Base-by-base conservation (phyloP, 768 basidiomycete genomes). In the Calocybe indica region DNA sequence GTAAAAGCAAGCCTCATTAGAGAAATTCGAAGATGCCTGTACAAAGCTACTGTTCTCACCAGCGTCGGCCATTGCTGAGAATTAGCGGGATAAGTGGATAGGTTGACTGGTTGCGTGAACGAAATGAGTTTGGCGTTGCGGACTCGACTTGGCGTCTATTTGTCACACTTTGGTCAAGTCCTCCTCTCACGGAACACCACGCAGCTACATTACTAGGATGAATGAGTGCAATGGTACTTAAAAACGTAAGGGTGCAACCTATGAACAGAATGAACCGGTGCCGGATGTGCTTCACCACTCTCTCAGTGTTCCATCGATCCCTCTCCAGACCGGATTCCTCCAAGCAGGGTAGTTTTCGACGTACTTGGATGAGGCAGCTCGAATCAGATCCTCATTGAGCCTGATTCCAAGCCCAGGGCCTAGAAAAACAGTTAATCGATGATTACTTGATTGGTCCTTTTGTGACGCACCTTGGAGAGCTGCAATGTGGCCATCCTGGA, bases 361-460 rank as follows among this genome's bases (percentile, higher is more conserved):
- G 53, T 75, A 68, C 14, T 51, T 58, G 13, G 54, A 54, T 1
- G 74, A 69, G 5, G 58, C 58, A 29, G 61, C 49, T 13, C 69
- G 55, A 9, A 87, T 79, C 9, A 82, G 58, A 7, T 58, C 59
- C 59, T 85, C 84, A 53, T 87, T 75, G 48, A 86, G 71, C 40
- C 74, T 64, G 31, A 85, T 76, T 5, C 83, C 84, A 6, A 85
- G 65, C 6, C 83, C 83, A 8, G 78, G 73, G 0, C 72, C 81
- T 75, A 52, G 32, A 38, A 38, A 35, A 29, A 44, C 31, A 15
- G 32, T 14, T 45, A 29, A 49, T 41, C 29, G 50, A 54, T 40
- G 33, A 13, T 10, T 22, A 22, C 22, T 22, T 22, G 22, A n/a
- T 7, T 32, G 5, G 35, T 7, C 12, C 3, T 1, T 14, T 39